phyloP scores from a whole-genome alignment of 495 filamentous ascomycete genomes.

The Podospora pseudoanserina region DNA sequence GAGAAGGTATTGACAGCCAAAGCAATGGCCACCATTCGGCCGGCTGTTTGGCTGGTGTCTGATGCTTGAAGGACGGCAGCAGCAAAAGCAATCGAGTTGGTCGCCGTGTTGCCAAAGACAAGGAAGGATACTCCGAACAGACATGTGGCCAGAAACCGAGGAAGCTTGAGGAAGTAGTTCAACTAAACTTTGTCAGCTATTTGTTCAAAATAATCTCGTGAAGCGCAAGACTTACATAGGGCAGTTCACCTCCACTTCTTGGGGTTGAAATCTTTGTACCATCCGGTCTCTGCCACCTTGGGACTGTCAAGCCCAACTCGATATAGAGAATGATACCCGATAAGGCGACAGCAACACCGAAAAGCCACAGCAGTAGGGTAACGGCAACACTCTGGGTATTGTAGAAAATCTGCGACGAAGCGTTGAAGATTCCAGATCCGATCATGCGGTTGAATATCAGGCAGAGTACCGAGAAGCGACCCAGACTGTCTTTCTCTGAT shows the following conservation, averaged over 20 bases:
- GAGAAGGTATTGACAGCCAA: conserved; percentile 39
- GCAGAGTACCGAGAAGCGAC: conserved; percentile 19
- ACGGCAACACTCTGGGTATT: conserved; percentile 25
- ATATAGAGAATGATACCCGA: conserved; percentile 21
- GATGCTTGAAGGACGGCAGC: conserved; percentile 16
- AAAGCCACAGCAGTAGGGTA: conserved; percentile 19
- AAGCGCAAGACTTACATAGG: conserved; percentile 11
- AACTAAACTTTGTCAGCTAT: conserved; percentile 14
- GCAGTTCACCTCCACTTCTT: conserved; percentile 24
- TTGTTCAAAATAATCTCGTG: not conserved
- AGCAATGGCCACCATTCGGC: conserved; percentile 18
- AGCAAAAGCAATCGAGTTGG: conserved; percentile 23
- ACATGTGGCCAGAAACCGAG: conserved; percentile 22
- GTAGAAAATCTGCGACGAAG: conserved; percentile 18
- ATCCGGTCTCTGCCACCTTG: conserved; percentile 16
- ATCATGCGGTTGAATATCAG: conserved; percentile 23
- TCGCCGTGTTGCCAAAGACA: conserved; percentile 22
- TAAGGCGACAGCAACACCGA: conserved; percentile 14
- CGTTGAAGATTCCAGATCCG: conserved; percentile 26
- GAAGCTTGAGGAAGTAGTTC: conserved; percentile 23
- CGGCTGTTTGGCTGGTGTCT: not conserved
- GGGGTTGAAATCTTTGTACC: conserved; percentile 18
- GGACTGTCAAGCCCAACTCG: conserved; percentile 22
- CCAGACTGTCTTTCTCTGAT: conserved; percentile 15
- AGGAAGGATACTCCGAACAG: conserved; percentile 24